phyloP scores from a whole-genome alignment of 164 flowering plant genomes.

The Houttuynia cordata region DNA sequence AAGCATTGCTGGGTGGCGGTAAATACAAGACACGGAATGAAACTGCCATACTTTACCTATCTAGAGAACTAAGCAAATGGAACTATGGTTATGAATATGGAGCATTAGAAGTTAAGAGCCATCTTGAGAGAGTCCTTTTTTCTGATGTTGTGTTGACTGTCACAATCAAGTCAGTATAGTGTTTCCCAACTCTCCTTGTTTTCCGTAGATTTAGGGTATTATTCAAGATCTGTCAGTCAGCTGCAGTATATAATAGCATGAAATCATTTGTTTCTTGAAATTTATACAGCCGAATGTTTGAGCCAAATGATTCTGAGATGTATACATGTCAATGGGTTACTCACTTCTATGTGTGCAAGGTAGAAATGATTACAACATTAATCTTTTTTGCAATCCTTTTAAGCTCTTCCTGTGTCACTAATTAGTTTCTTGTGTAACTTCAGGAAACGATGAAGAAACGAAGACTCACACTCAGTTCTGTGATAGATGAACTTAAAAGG shows the following conservation, averaged over 20 bases:
- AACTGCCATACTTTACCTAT: slow-evolving; percentile 58
- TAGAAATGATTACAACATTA: slow-evolving; percentile 12
- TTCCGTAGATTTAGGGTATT: no score
- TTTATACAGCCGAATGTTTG: slow-evolving; percentile 16
- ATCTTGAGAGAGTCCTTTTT: slow-evolving; percentile 54
- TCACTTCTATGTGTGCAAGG: slow-evolving; percentile 76
- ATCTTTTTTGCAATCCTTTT: not conserved
- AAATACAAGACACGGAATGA: slow-evolving; percentile 25
- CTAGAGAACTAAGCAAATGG: slow-evolving; percentile 43
- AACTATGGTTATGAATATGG: slow-evolving; percentile 70
- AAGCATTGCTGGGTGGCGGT: slow-evolving; percentile 52
- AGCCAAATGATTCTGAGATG: slow-evolving; percentile 10
- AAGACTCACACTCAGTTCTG: slow-evolving; percentile 31
- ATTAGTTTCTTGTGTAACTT: not conserved
- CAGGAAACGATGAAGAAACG: slow-evolving; percentile 46
- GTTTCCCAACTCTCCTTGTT: not conserved
- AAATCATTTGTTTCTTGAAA: no score
- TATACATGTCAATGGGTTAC: slow-evolving; percentile 62
- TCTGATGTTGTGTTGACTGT: slow-evolving; percentile 50
- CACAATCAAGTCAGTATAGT: slow-evolving; percentile 39
- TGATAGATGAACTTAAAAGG: slow-evolving; percentile 38
- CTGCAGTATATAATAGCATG: not conserved
- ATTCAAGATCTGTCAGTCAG: not conserved
- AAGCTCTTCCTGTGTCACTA: not conserved
- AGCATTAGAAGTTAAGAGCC: slow-evolving; percentile 61